Base-by-base conservation (phyloP, 2,329 filamentous ascomycete species). In the Alternaria hordeiaustralica region DNA sequence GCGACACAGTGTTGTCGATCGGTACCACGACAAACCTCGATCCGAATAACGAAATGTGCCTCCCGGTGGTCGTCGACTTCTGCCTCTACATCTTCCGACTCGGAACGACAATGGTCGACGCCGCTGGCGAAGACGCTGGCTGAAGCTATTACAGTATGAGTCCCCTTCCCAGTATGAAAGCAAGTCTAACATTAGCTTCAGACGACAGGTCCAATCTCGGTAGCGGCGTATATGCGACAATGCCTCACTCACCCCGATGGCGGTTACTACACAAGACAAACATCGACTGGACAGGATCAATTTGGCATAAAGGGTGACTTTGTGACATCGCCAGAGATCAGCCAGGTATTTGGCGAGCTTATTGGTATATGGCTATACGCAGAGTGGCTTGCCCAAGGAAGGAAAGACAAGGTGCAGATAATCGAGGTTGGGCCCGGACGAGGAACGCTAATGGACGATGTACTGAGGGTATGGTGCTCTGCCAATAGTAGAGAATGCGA, bases 221-320 rank as follows among this genome's bases (percentile, higher is more conserved):
- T 99, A 64, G 94, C 96, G 6, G 91, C 93, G 56, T 99, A 94
- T 80, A 99, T 99, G 96, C 94, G 96, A 78, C 97, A 98, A 90
- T 97, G 95, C 79, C 88, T 99, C 67, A 99, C 96, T 1, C 92
- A 92, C 11, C 92, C 96, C 65, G 83, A 93, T 43, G 94, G 93
- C 62, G 96, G 96, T 58, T 99, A 99, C 83, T 99, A 99, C 82
- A 98, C 94, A 6, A 88, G 89, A 23, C 86, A 90, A 46, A 86
- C 86, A 58, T 85, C 86, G 59, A 82, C 88, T 63, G 89, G 87
- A 20, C 87, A 90, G 50, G 94, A 97, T 76, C 94, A 95, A 67
- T 99, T 99, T 73, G 96, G 96, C n/a, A 84, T 88, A 59, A 92
- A 93, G 75, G 96, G 96, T 25, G 96, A 99, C 81, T 99, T 99